phyloP scores from a whole-genome alignment of 768 basidiomycete genomes.

The Gautieria morchelliformis region DNA sequence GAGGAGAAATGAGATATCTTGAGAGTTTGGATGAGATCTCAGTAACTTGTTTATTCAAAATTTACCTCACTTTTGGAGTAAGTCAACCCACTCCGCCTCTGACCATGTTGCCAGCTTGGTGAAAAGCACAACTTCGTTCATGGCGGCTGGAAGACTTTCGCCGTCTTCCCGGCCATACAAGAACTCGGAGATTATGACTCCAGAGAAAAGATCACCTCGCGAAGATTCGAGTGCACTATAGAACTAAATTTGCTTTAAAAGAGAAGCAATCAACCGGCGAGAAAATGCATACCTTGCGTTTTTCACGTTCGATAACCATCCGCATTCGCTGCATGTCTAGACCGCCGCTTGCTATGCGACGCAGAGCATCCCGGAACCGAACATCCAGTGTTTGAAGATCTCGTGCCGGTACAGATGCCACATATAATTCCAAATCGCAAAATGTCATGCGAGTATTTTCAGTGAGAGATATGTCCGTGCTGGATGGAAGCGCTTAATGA shows the following conservation, averaged over 20 bases:
- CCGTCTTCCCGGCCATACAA: slow-evolving; percentile 81
- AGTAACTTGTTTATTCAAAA: neutral
- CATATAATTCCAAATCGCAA: slow-evolving; percentile 64
- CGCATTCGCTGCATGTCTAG: slow-evolving; percentile 87
- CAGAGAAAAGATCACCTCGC: slow-evolving; percentile 72
- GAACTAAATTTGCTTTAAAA: slow-evolving; percentile 35
- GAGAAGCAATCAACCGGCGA: neutral
- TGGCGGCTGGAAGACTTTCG: slow-evolving; percentile 56
- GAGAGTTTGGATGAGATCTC: slow-evolving; percentile 9
- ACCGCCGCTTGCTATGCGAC: slow-evolving; percentile 59
- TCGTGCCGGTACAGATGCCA: slow-evolving; percentile 78
- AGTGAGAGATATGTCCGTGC: slow-evolving; percentile 79
- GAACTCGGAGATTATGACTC: slow-evolving; percentile 71
- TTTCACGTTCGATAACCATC: slow-evolving; percentile 79
- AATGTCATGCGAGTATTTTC: slow-evolving; percentile 66
- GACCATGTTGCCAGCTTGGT: slow-evolving; percentile 60
- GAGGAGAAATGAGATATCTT: slow-evolving; percentile 73
- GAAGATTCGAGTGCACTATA: slow-evolving; percentile 77
- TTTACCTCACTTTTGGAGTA: slow-evolving; percentile 58
- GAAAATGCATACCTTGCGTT: slow-evolving; percentile 57
- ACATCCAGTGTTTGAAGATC: slow-evolving; percentile 63
- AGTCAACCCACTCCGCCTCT: slow-evolving; percentile 61
- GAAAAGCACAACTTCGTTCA: slow-evolving; percentile 76
- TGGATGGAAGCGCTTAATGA: slow-evolving; percentile 18
- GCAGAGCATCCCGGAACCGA: slow-evolving; percentile 58